phyloP scores from a whole-genome alignment of 441 rosid genomes.

The Brassica hybrid region DNA sequence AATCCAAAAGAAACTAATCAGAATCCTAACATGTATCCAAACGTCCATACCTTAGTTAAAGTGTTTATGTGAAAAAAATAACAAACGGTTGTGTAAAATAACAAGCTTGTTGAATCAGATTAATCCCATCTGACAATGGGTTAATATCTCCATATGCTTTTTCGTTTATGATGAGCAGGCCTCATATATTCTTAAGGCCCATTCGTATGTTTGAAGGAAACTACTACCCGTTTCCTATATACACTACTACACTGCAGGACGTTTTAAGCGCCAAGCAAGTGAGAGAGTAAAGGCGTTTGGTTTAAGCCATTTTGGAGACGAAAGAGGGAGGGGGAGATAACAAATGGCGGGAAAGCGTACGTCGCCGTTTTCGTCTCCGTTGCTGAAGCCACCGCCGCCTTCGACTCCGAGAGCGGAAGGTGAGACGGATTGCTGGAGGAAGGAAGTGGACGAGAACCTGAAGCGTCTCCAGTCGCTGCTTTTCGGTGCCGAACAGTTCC shows the following conservation, averaged over 20 bases:
- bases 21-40: too few species aligned
- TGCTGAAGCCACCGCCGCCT: constrained; percentile 41
- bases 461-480: constrained; percentile 91
- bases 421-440: constrained; percentile 63
- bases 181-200: neutral
- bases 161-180: neutral
- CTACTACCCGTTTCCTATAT: neutral
- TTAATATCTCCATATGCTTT: neutral
- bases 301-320: constrained; percentile 18
- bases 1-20: too few species aligned
- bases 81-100: too few species aligned
- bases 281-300: constrained; percentile 19
- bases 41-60: too few species aligned
- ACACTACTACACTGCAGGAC: constrained; percentile 10
- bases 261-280: neutral
- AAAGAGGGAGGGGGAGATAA: neutral
- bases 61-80: too few species aligned
- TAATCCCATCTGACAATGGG: neutral
- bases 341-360: constrained; percentile 66
- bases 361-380: constrained; percentile 43
- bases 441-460: constrained; percentile 72
- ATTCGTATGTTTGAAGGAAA: neutral
- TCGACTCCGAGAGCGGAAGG: constrained; percentile 23
- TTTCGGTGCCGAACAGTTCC: constrained; percentile 74
- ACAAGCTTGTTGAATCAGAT: too few species aligned